These are phyloP conservation scores for Tylopilus sp. DNA, from an alignment of 1,284 basidiomycete genomes.

Conservation along the genomic window DNA sequence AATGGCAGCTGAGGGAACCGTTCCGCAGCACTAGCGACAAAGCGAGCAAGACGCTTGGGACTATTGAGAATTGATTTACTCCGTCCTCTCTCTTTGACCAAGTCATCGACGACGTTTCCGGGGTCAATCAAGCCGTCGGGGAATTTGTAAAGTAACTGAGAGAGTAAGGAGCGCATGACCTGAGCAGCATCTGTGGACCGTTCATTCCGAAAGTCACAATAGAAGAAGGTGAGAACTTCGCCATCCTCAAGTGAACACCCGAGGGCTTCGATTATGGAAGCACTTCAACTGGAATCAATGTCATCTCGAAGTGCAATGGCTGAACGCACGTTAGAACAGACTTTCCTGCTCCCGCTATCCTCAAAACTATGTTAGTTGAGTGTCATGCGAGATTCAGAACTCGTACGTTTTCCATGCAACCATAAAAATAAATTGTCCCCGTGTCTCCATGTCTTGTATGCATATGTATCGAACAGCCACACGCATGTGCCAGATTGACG, in stretches of 20 bases:
- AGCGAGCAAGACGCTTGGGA: not conserved
- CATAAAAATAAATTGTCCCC: not conserved
- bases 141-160: slow-evolving; percentile 5
- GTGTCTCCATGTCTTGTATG: not conserved
- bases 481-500: not conserved
- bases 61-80: not conserved
- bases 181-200: not conserved
- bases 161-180: slow-evolving; percentile 10
- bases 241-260: not conserved
- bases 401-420: not conserved
- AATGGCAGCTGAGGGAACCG: slow-evolving; percentile 1
- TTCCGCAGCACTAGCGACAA: not conserved
- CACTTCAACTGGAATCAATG: not conserved
- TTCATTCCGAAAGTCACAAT: slow-evolving; percentile 4
- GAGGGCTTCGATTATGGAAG: not conserved
- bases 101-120: not conserved
- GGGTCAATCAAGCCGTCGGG: not conserved
- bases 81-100: not conserved
- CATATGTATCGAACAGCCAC: not conserved
- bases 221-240: slow-evolving; percentile 3
- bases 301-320: too few relatives aligned
- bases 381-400: too few relatives aligned
- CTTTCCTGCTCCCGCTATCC: not conserved
- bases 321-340: slow-evolving; percentile 1
- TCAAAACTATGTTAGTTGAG: too few relatives aligned